These are phyloP conservation scores for Coprinellus aureogranulatus DNA, from an alignment of 768 basidiomycete species.

Conservation along the genomic window DNA sequence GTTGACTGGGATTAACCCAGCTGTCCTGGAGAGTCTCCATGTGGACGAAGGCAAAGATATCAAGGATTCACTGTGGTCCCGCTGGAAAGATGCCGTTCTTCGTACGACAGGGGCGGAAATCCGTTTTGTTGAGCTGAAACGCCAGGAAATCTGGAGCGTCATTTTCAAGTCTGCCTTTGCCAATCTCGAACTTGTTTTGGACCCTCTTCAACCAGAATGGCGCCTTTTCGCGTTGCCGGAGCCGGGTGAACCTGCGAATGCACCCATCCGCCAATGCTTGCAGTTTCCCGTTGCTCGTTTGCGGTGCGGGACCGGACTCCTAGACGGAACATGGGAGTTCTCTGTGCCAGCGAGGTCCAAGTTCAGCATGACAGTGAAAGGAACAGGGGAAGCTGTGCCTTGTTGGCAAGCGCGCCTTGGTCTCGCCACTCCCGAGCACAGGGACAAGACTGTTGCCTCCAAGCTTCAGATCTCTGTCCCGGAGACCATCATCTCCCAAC, in stretches of 20 bases:
- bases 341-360: constrained; percentile 62
- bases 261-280: constrained; percentile 67
- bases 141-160: constrained; percentile 85
- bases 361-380: constrained; percentile 61
- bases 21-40: constrained; percentile 53
- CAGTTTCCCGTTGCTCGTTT: constrained; percentile 77
- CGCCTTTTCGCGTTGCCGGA: constrained; percentile 74
- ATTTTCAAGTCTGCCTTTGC: constrained; percentile 73
- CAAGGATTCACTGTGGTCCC: constrained; percentile 56
- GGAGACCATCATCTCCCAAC: constrained; percentile 37
- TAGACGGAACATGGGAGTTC: constrained; percentile 76
- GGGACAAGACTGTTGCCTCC: constrained; percentile 65
- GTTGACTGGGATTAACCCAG: constrained; percentile 47
- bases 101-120: constrained; percentile 61
- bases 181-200: constrained; percentile 70
- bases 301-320: constrained; percentile 52
- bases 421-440: constrained; percentile 60
- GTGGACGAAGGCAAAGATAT: constrained; percentile 39
- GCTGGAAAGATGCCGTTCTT: constrained; percentile 68
- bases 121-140: constrained; percentile 80
- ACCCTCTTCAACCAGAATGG: constrained; percentile 82
- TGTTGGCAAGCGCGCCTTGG: constrained; percentile 87
- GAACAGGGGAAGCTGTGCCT: constrained; percentile 66
- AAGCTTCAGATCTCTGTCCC: constrained; percentile 63
- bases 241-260: constrained; percentile 67